Conservation (phyloP, 2,329 filamentous ascomycete genomes). For the Drechslerella dactyloides region DNA sequence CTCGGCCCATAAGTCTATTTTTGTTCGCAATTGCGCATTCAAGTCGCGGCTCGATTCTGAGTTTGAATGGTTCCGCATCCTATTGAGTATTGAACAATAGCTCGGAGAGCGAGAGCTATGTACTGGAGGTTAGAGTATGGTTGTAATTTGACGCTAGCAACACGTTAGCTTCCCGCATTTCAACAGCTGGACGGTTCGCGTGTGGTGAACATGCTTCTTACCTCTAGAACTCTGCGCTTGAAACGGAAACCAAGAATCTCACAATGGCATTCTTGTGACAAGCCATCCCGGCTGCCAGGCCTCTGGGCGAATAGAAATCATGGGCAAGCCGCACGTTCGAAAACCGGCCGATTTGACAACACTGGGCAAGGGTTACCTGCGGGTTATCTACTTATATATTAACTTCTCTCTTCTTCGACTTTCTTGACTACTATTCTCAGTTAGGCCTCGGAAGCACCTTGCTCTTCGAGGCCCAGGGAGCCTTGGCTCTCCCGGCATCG, state of each 20-base stretch:
- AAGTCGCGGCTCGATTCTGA: slow-evolving; percentile 1
- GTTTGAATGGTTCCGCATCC: not conserved
- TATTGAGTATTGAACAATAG: not conserved
- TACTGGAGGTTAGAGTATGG: too few relatives aligned
- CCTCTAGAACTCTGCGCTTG: slow-evolving; percentile 16
- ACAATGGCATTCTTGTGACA: slow-evolving; percentile 42
- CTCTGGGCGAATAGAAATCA: slow-evolving; percentile 29
- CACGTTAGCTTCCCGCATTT: slow-evolving; percentile 22
- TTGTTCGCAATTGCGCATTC: slow-evolving; percentile 6
- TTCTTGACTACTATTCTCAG: slow-evolving; percentile 35
- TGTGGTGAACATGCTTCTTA: slow-evolving; percentile 3
- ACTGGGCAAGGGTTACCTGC: slow-evolving; percentile 25
- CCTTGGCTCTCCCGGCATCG: slow-evolving; percentile 7
- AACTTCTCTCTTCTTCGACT: slow-evolving; percentile 4
- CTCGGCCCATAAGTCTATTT: not conserved
- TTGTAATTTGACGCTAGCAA: slow-evolving; percentile 33
- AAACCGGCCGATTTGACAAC: slow-evolving; percentile 12
- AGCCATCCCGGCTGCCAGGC: too few relatives aligned
- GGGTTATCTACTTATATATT: slow-evolving; percentile 13
- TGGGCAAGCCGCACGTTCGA: slow-evolving; percentile 14
- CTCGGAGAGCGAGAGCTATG: not conserved
- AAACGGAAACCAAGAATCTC: slow-evolving; percentile 17
- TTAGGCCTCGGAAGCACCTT: slow-evolving; percentile 12
- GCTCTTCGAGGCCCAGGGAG: slow-evolving; percentile 3
- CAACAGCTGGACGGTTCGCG: slow-evolving; percentile 14